Evolutionary conservation across 2,329 filamentous ascomycete genomes (phyloP).

Genomic region (Cercospora sp.): DNA sequence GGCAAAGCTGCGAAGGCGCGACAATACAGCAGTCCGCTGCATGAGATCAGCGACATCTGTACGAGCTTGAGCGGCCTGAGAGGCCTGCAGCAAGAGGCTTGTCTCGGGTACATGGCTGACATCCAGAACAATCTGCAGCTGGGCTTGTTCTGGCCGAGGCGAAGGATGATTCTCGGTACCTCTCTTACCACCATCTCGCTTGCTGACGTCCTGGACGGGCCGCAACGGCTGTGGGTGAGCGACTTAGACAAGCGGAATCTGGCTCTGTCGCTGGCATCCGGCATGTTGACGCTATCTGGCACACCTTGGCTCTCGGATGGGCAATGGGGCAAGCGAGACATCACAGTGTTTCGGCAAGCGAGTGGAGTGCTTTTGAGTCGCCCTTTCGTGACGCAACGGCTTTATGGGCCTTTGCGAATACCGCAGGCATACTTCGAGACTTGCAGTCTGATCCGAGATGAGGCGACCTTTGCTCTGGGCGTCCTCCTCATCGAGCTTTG

Average conservation of each 20-base stretch:
- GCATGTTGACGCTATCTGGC: neutral
- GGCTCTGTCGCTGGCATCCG: neutral
- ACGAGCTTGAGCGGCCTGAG: neutral
- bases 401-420: neutral
- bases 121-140: neutral
- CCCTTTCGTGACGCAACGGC: neutral
- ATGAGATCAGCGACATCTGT: neutral
- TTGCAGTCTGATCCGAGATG: constrained; percentile 30
- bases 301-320: neutral
- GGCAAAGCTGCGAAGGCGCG: neutral
- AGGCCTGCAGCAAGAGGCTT: neutral
- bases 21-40: neutral
- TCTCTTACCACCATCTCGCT: neutral
- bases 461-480: constrained; percentile 38
- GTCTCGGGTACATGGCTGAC: neutral
- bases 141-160: neutral
- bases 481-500: constrained; percentile 41
- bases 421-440: neutral
- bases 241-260: neutral
- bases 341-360: neutral
- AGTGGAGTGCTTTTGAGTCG: neutral
- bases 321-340: neutral
- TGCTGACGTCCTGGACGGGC: neutral
- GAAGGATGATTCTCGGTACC: neutral
- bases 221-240: neutral